Conservation (phyloP, 208 protist species). For the Trypanosoma boissoni region DNA sequence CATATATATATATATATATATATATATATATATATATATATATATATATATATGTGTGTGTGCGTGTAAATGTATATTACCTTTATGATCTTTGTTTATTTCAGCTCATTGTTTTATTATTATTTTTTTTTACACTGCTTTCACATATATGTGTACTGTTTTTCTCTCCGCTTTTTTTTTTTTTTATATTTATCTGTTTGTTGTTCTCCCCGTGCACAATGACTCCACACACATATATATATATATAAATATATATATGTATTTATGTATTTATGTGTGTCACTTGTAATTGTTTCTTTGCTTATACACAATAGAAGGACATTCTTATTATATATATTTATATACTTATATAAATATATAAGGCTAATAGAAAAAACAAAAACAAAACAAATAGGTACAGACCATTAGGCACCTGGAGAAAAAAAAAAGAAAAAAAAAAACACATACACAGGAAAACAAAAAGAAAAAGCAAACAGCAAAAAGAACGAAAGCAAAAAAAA, state of each 20-base stretch:
- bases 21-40: neutral
- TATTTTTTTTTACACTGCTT: too few relatives aligned
- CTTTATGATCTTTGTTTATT: too few relatives aligned
- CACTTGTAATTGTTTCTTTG: conserved; percentile 3
- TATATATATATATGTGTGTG: neutral
- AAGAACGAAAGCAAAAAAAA: neutral
- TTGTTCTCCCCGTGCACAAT: conserved; percentile 18
- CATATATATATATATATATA: neutral
- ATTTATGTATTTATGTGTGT: neutral
- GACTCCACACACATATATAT: neutral
- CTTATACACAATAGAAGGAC: too few relatives aligned
- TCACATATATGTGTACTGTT: too few relatives aligned
- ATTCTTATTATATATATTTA: too few relatives aligned
- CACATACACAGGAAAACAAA: conserved; percentile 12
- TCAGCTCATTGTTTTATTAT: too few relatives aligned
- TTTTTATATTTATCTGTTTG: conserved; percentile 18
- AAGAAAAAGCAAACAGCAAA: conserved; percentile 4
- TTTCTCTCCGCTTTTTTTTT: conserved; percentile 15
- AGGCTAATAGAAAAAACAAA: neutral
- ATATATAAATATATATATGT: conserved; percentile 19
- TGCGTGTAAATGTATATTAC: neutral
- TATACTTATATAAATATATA: too few relatives aligned
- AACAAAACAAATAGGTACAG: neutral
- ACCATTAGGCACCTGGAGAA: neutral
- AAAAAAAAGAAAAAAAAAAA: conserved; percentile 7